Evolutionary conservation across 1,284 basidiomycete species (phyloP).

Genomic region (Moesziomyces parantarcticus): DNA sequence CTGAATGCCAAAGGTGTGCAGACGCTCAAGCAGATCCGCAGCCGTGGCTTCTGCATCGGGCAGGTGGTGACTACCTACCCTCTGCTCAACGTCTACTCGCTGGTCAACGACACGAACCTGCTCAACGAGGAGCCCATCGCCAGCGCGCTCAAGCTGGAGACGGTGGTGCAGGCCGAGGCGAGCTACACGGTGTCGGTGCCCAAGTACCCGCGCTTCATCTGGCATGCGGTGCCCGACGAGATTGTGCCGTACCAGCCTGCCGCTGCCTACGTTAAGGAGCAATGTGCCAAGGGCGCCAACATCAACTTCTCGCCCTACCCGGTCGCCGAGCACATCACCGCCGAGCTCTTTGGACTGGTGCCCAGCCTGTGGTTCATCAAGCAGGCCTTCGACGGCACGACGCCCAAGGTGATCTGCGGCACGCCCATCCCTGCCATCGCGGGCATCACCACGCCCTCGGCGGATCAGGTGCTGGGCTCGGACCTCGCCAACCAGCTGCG

Average conservation of each 20-base stretch:
- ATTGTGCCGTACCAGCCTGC: conserved; percentile 54
- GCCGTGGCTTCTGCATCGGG: conserved; percentile 32
- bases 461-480: conserved; percentile 19
- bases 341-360: conserved; percentile 36
- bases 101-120: conserved; percentile 48
- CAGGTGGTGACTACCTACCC: conserved; percentile 23
- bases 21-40: conserved; percentile 19
- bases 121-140: conserved; percentile 32
- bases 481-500: conserved; percentile 29
- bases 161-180: conserved; percentile 39
- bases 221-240: conserved; percentile 59
- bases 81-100: conserved; percentile 31
- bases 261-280: conserved; percentile 50
- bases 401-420: conserved; percentile 40
- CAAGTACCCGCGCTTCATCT: conserved; percentile 56
- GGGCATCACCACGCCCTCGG: conserved; percentile 12
- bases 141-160: conserved; percentile 29
- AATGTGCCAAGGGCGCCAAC: conserved; percentile 60
- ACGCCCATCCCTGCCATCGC: conserved; percentile 4
- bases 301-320: conserved; percentile 49
- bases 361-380: conserved; percentile 37
- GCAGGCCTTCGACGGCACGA: conserved; percentile 36
- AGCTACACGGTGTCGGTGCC: conserved; percentile 40
- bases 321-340: conserved; percentile 45
- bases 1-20: conserved; percentile 29